These are phyloP conservation scores for Cicer pinnatifidum DNA, from an alignment of 306 rosid species.

Conservation along the genomic window DNA sequence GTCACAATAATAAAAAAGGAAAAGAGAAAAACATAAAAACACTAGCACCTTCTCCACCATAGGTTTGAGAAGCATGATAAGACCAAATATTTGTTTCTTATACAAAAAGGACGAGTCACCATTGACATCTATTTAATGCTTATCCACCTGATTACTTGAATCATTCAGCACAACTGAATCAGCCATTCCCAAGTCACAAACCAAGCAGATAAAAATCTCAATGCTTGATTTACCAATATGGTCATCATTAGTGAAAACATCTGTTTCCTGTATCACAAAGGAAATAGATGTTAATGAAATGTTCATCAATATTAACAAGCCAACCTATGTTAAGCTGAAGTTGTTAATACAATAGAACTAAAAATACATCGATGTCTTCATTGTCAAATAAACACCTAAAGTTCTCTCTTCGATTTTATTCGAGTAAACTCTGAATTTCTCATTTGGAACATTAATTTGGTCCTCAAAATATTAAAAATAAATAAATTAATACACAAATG, in stretches of 20 bases:
- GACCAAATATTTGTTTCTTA: not conserved
- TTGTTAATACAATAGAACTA: constrained; percentile 8
- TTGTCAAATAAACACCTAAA: not conserved
- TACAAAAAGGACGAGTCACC: constrained; percentile 16
- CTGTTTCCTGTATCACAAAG: constrained; percentile 31
- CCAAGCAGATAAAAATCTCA: constrained; percentile 30
- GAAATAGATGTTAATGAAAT: constrained; percentile 9
- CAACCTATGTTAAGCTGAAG: not conserved
- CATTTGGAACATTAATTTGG: constrained; percentile 6
- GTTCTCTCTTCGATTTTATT: too few relatives aligned
- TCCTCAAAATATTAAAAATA: not conserved
- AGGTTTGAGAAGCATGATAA: constrained; percentile 18
- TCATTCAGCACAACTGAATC: constrained; percentile 30
- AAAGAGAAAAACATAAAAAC: not conserved
- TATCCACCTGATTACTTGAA: not conserved
- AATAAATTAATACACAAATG: not conserved
- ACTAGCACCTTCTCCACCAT: not conserved
- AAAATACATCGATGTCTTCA: not conserved
- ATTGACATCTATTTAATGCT: constrained; percentile 28
- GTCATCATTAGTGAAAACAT: constrained; percentile 1
- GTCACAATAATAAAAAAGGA: constrained; percentile 7
- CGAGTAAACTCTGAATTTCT: not conserved
- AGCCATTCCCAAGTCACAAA: constrained; percentile 9
- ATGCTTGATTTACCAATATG: not conserved
- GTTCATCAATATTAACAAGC: constrained; percentile 13